These are phyloP conservation scores for Cutaneotrichosporon sp. DNA, from an alignment of 1,284 basidiomycete species.

Conservation along the genomic window DNA sequence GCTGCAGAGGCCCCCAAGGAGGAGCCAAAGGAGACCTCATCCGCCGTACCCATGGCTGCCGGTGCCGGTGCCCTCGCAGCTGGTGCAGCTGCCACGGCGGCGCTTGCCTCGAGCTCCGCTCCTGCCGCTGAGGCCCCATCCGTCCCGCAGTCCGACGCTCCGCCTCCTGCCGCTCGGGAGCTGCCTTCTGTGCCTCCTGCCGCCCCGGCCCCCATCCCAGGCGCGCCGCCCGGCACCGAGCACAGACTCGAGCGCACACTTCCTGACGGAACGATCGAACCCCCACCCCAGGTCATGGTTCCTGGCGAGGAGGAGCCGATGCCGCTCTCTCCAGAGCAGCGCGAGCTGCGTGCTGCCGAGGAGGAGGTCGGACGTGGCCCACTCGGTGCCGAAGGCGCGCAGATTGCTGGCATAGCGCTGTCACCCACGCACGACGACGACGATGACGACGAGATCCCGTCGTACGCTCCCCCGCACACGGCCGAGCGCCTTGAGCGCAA, in stretches of 20 bases:
- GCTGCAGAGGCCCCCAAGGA: not conserved
- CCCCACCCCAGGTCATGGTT: slow-evolving; percentile 47
- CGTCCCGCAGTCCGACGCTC: too few relatives aligned
- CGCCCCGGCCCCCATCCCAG: not conserved
- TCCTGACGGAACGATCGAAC: slow-evolving; percentile 33
- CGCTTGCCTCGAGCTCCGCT: not conserved
- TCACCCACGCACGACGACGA: slow-evolving; percentile 13
- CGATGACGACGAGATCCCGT: not conserved
- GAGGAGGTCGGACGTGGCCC: slow-evolving; percentile 37
- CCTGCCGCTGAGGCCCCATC: not conserved
- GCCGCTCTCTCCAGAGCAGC: slow-evolving; percentile 8
- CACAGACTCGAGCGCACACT: slow-evolving; percentile 21
- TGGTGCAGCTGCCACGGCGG: not conserved
- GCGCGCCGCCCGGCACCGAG: slow-evolving; percentile 12
- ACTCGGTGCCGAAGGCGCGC: slow-evolving; percentile 43
- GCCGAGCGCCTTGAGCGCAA: slow-evolving; percentile 17
- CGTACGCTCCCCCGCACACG: slow-evolving; percentile 9
- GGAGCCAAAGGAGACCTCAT: not conserved
- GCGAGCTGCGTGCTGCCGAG: slow-evolving; percentile 2
- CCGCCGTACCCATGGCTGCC: not conserved
- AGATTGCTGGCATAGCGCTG: slow-evolving; percentile 49
- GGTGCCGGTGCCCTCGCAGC: not conserved
- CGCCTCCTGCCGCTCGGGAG: too few relatives aligned
- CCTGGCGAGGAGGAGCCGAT: slow-evolving; percentile 18
- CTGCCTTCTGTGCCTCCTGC: not conserved